Percentiles rank a stretch among this genome's conserved stretches.
phyloP scores from a whole-genome alignment of 202 grass and related monocot genomes.

The Digitaria exilis region DNA sequence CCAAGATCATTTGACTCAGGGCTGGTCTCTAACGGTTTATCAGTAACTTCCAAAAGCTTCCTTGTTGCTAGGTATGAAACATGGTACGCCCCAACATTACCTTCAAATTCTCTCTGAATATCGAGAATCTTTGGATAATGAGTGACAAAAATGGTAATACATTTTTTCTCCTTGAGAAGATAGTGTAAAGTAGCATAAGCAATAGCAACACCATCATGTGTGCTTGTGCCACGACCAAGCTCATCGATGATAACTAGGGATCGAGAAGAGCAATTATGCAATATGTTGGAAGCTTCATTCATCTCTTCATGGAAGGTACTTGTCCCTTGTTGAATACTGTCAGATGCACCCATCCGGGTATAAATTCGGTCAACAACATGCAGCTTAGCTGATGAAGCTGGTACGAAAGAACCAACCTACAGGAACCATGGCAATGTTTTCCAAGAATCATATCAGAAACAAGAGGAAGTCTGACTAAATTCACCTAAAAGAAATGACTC shows the following conservation, averaged over 20 bases:
- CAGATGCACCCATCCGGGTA: constrained; percentile 91
- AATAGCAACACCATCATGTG: constrained; percentile 88
- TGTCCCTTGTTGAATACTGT: constrained; percentile 87
- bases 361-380: constrained; percentile 90
- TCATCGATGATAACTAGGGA: constrained; percentile 97
- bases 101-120: constrained; percentile 82
- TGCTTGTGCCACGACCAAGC: constrained; percentile 94
- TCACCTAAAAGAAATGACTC: background rate
- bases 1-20: constrained; percentile 39
- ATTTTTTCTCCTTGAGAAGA: constrained; percentile 75
- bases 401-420: constrained; percentile 90
- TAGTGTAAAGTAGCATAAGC: constrained; percentile 79
- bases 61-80: constrained; percentile 71
- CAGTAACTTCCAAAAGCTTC: constrained; percentile 47
- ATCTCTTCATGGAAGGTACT: constrained; percentile 95
- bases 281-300: constrained; percentile 79
- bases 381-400: constrained; percentile 77
- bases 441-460: constrained; percentile 29
- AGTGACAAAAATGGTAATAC: constrained; percentile 84
- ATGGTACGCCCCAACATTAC: constrained; percentile 77
- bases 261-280: constrained; percentile 69
- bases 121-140: constrained; percentile 93
- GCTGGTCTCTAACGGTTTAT: constrained; percentile 36
- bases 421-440: constrained; percentile 39
- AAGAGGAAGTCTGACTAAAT: constrained; percentile 31